Evolutionary conservation across 331 rosid genomes (phyloP), one percentile per base, ranked within the genome.

Genomic region (Cydonia oblonga): DNA sequence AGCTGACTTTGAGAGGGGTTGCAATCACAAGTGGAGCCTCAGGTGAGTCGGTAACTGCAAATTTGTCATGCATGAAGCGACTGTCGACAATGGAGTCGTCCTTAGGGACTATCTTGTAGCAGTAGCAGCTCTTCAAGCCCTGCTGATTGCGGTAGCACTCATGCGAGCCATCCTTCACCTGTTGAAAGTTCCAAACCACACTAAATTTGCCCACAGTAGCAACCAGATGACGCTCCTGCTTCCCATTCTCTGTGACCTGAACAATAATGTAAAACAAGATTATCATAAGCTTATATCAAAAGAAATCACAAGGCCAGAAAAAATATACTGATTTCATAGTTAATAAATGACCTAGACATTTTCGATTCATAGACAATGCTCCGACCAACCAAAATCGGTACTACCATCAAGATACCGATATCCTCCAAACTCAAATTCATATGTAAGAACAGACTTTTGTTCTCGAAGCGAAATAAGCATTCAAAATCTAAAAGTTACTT

Each of bases 151-250:
- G 91, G 83, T 95, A 91, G 82, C 99, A 95, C 73, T 89, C 96
- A 13, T 95, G 99, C 18, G 97, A 80, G 44, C 99, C 84, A 32
- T 95, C 84, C 84, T 95, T 91, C 79, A 95, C 93, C 76, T 90
- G 99, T 57, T 88, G 96, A 89, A 95, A 91, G 83, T 95, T 91
- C 97, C 99, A 95, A 57, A 95, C 90, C 83, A 91, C 99, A 22
- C 99, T 95, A 71, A 95, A 95, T 69, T 95, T 95, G 70, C 99
- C 99, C 65, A 95, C 99, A 3, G 99, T 95, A 26, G 96, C 93
- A 23, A 95, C 99, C 75, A 91, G 78, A 81, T 95, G 97, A 22
- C 99, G 93, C 89, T 95, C 97, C 86, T 91, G 99, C 82, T 84
- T 91, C 86, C 97, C 99, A 53, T 85, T 85, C 84, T 95, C 99